phyloP scores from a whole-genome alignment of 495 filamentous ascomycete species.

The Penicillium silybi region DNA sequence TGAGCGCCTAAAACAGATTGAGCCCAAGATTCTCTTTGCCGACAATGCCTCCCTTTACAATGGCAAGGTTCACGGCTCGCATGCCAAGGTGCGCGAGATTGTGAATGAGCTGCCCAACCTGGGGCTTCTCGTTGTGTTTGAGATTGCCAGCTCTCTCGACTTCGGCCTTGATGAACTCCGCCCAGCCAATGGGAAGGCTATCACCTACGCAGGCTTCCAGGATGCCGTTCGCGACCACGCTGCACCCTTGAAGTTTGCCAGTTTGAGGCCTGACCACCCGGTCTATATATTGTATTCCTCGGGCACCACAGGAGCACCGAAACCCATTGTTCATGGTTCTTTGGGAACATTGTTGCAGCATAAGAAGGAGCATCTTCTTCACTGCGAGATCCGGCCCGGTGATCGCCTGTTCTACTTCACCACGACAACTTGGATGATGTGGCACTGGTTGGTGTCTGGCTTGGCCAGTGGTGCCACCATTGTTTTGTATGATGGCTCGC shows the following conservation, averaged over 20 bases:
- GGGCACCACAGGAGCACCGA: conserved; percentile 86
- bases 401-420: conserved; percentile 81
- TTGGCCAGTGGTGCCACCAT: conserved; percentile 76
- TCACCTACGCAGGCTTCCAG: conserved; percentile 50
- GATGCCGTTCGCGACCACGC: conserved; percentile 35
- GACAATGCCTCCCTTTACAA: conserved; percentile 89
- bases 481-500: conserved; percentile 84
- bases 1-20: conserved; percentile 77
- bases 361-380: conserved; percentile 88
- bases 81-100: conserved; percentile 69
- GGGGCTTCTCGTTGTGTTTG: conserved; percentile 65
- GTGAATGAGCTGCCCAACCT: conserved; percentile 59
- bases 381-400: conserved; percentile 66
- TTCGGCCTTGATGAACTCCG: conserved; percentile 48
- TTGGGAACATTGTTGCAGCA: conserved; percentile 87
- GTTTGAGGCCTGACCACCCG: conserved; percentile 76
- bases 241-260: conserved; percentile 59
- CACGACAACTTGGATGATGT: conserved; percentile 96
- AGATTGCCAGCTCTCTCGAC: conserved; percentile 50
- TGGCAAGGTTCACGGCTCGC: conserved; percentile 71
- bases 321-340: conserved; percentile 87
- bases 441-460: conserved; percentile 88
- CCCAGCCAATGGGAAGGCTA: conserved; percentile 45
- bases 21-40: conserved; percentile 74
- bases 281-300: conserved; percentile 86